Evolutionary conservation across 345 rosid species (phyloP).

Genomic region (Eucalyptus decipiens): DNA sequence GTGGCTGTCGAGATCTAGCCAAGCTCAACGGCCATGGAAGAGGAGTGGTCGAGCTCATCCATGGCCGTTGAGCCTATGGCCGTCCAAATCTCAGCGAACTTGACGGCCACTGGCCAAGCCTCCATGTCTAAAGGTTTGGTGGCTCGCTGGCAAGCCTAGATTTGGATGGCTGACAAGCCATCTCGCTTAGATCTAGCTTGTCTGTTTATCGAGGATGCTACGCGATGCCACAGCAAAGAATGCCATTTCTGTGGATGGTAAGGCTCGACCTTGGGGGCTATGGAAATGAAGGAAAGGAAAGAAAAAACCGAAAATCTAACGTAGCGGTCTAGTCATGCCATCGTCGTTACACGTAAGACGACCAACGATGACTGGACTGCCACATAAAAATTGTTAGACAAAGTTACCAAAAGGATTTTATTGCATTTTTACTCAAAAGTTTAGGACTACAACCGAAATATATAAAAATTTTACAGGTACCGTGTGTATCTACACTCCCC

Average conservation of each 20-base stretch:
- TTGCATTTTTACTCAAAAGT: not conserved
- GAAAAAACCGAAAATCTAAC: accelerated
- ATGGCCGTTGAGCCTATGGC: not conserved
- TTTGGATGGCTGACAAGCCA: not conserved
- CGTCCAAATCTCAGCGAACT: not conserved
- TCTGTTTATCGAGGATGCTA: not conserved
- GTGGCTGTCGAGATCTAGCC: not conserved
- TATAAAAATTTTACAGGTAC: no score
- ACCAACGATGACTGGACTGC: accelerated
- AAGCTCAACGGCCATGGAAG: not conserved
- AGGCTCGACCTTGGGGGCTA: not conserved
- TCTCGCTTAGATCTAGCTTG: not conserved
- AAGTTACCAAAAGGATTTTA: accelerated
- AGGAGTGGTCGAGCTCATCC: not conserved
- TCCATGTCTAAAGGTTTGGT: not conserved
- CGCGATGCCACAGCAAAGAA: not conserved
- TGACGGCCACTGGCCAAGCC: not conserved
- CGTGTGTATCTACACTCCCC: no score
- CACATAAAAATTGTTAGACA: no score
- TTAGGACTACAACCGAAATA: accelerated
- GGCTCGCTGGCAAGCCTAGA: not conserved
- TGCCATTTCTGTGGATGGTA: not conserved
- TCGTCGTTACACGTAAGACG: no score
- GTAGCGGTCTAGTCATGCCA: no score
- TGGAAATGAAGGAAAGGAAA: accelerated